Conservation (phyloP, 1,284 basidiomycete genomes). For the Entoloma clypeatum region DNA sequence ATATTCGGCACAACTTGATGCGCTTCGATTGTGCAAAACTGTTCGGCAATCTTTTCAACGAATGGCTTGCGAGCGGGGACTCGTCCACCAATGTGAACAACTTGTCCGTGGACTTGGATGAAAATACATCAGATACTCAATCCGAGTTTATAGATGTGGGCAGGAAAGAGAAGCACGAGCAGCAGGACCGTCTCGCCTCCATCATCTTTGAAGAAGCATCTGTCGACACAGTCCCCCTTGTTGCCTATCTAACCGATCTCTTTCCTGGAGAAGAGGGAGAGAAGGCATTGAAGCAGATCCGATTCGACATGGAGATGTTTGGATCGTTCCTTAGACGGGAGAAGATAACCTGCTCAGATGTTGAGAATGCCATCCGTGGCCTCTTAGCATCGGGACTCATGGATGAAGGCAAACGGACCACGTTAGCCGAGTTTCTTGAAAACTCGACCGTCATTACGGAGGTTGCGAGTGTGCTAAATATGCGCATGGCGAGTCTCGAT, state of each 20-base stretch:
- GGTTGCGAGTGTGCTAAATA: conserved; percentile 39
- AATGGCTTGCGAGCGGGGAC: conserved; percentile 42
- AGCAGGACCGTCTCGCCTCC: conserved; percentile 35
- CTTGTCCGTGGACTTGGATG: conserved; percentile 2
- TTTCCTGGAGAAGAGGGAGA: conserved; percentile 31
- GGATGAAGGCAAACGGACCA: conserved; percentile 36
- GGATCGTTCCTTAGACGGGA: conserved; percentile 23
- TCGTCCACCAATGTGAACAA: conserved; percentile 26
- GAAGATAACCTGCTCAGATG: conserved; percentile 24
- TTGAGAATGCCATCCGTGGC: conserved; percentile 31
- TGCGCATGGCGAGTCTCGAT: conserved; percentile 37
- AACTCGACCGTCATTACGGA: conserved; percentile 36
- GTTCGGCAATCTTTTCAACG: conserved; percentile 39
- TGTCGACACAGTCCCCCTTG: conserved; percentile 30
- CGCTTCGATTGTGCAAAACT: conserved; percentile 39
- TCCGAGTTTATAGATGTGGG: conserved; percentile 30
- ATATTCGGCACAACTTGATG: conserved; percentile 33
- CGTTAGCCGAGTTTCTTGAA: conserved; percentile 37
- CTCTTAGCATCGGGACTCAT: conserved; percentile 34
- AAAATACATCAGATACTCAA: not conserved
- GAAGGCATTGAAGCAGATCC: conserved; percentile 27
- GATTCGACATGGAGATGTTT: conserved; percentile 26
- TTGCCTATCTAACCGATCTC: conserved; percentile 31
- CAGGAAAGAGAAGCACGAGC: conserved; percentile 41
- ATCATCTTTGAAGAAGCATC: conserved; percentile 37